These are phyloP conservation scores for Barnettozyma wickerhamii DNA, from an alignment of 805 yeast species.

Conservation along the genomic window DNA sequence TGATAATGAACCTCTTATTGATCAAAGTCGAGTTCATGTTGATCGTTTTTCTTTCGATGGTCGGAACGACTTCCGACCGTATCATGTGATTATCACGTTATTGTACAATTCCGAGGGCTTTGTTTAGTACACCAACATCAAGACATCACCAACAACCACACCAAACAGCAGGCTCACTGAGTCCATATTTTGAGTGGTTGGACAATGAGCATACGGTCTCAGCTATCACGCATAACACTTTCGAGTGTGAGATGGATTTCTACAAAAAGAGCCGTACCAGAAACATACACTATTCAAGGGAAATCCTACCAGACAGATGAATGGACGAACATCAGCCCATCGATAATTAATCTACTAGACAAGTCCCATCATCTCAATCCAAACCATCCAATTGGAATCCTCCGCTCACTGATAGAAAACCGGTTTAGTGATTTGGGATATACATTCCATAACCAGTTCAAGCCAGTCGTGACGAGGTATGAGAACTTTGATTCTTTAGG, in stretches of 20 bases:
- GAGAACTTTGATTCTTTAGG: constrained; percentile 92
- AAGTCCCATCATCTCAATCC: constrained; percentile 70
- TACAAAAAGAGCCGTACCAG: constrained; percentile 22
- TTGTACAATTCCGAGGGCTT: no score
- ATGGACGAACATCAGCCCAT: constrained; percentile 82
- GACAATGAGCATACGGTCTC: neutral
- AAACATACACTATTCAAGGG: constrained; percentile 39
- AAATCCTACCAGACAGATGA: constrained; percentile 57
- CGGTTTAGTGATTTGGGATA: constrained; percentile 64
- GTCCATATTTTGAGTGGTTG: no score
- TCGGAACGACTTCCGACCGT: no score
- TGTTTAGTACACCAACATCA: no score
- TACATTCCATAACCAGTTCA: constrained; percentile 74
- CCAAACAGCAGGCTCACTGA: no score
- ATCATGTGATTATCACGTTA: no score
- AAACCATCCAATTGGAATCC: constrained; percentile 86
- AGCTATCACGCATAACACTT: neutral
- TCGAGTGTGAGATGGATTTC: neutral
- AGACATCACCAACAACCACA: no score
- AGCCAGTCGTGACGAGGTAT: constrained; percentile 75
- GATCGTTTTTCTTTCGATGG: no score
- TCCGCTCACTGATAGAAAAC: constrained; percentile 66
- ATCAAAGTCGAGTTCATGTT: no score
- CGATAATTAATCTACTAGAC: constrained; percentile 63
- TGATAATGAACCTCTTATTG: no score